Evolutionary conservation across 441 rosid species (phyloP).

Genomic region (Pelargonium australe): DNA sequence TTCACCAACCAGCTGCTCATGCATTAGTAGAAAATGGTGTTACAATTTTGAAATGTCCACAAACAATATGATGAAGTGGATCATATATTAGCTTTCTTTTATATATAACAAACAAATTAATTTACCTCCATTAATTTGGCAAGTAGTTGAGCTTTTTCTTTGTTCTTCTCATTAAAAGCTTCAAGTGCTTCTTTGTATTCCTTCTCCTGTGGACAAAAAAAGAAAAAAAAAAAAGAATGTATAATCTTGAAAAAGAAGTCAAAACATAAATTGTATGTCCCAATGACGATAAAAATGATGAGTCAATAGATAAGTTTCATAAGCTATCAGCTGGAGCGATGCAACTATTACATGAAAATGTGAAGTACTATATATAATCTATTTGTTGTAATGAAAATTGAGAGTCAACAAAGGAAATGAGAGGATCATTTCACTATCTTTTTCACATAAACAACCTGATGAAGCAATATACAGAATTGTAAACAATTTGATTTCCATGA

Average conservation of each 20-base stretch:
- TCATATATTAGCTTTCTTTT: neutral
- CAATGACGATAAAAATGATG: too few relatives aligned
- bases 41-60: neutral
- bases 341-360: neutral
- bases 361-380: neutral
- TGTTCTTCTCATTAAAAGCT: conserved; percentile 78
- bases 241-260: too few relatives aligned
- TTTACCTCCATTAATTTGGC: conserved; percentile 77
- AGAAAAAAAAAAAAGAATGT: too few relatives aligned
- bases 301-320: too few relatives aligned
- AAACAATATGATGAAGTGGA: neutral
- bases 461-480: too few relatives aligned
- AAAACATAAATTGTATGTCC: too few relatives aligned
- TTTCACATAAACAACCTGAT: too few relatives aligned
- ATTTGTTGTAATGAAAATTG: too few relatives aligned
- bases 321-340: too few relatives aligned
- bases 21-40: conserved; percentile 1
- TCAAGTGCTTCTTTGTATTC: conserved; percentile 87
- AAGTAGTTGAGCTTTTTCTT: conserved; percentile 69
- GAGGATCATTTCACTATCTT: too few relatives aligned
- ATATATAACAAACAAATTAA: neutral
- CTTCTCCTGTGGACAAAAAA: conserved; percentile 46
- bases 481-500: neutral
- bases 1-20: conserved; percentile 61
- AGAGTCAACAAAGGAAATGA: too few relatives aligned